phyloP scores from a whole-genome alignment of 2,329 filamentous ascomycete species.

The Furcasterigmium furcatum region DNA sequence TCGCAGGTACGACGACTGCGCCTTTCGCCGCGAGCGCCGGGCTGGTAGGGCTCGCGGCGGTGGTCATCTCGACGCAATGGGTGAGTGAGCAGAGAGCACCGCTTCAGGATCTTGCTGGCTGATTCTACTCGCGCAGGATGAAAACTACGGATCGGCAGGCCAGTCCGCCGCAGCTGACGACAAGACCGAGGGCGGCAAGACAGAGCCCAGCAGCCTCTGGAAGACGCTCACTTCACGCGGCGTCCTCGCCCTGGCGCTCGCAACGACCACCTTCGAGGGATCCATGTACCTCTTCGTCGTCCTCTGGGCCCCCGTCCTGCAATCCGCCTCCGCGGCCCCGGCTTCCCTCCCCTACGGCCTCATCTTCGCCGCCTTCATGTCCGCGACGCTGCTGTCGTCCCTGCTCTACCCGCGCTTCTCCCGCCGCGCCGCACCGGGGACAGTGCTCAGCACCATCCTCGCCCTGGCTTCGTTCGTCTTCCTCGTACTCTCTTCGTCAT shows the following conservation, averaged over 20 bases:
- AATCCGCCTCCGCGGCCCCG: slow-evolving; percentile 22
- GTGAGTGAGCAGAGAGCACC: too few relatives aligned
- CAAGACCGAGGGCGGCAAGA: background rate
- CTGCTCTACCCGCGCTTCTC: slow-evolving; percentile 36
- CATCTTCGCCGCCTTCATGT: slow-evolving; percentile 58
- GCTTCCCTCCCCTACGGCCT: slow-evolving; percentile 40
- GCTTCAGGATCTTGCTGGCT: background rate
- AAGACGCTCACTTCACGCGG: slow-evolving; percentile 33
- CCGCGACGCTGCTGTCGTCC: slow-evolving; percentile 56
- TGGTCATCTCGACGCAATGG: slow-evolving; percentile 43
- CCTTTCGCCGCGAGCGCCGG: slow-evolving; percentile 40
- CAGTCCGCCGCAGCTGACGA: slow-evolving; percentile 3
- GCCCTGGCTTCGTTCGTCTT: slow-evolving; percentile 30
- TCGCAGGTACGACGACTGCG: slow-evolving; percentile 42
- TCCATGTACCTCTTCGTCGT: slow-evolving; percentile 60
- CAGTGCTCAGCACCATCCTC: slow-evolving; percentile 33
- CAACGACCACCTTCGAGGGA: slow-evolving; percentile 55
- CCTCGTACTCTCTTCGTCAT: slow-evolving; percentile 26
- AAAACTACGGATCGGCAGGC: slow-evolving; percentile 42
- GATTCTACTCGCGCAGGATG: slow-evolving; percentile 26
- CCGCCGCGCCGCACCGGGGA: slow-evolving; percentile 2
- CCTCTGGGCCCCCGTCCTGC: slow-evolving; percentile 53
- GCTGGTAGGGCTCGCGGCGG: slow-evolving; percentile 36
- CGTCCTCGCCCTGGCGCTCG: slow-evolving; percentile 45
- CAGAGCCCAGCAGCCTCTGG: slow-evolving; percentile 11